Conservation (phyloP, 1,139 yeast species). For the Blastobotrys raffinosifermentans region DNA sequence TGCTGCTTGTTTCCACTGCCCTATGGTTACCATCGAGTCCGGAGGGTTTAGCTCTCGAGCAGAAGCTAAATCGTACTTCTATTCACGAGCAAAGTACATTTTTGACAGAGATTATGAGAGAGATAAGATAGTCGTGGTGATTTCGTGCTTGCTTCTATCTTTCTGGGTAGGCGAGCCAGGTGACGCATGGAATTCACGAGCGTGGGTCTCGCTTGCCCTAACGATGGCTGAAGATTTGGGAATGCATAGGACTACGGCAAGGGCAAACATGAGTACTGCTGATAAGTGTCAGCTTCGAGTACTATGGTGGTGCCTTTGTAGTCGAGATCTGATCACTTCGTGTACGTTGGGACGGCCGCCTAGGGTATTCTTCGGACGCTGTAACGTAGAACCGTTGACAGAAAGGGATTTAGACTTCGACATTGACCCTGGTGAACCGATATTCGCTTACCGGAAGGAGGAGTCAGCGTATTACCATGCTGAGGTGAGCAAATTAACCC, state of each 20-base stretch:
- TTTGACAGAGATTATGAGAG: constrained; percentile 10
- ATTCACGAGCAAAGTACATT: constrained; percentile 10
- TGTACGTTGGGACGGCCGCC: constrained; percentile 15
- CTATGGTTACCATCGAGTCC: constrained; percentile 6
- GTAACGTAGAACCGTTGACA: constrained; percentile 13
- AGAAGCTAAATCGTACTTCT: constrained; percentile 13
- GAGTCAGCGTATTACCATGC: too few relatives aligned
- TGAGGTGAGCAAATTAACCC: too few relatives aligned
- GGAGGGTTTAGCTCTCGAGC: constrained; percentile 11
- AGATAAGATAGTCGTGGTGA: constrained; percentile 11
- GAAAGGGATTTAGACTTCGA: constrained; percentile 10
- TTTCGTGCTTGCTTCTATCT: constrained; percentile 11
- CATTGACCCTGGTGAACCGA: constrained; percentile 1
- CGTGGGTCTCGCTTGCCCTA: constrained; percentile 14
- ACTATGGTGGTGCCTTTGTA: constrained; percentile 15
- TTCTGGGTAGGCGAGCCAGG: constrained; percentile 15
- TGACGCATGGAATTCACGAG: constrained; percentile 13
- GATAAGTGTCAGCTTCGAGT: constrained; percentile 12
- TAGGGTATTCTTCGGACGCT: constrained; percentile 9
- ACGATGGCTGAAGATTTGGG: constrained; percentile 15
- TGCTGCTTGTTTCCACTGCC: constrained; percentile 16
- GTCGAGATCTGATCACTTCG: constrained; percentile 13
- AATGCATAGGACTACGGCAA: constrained; percentile 12
- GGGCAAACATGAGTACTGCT: constrained; percentile 7
- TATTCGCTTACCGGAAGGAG: too few relatives aligned